These are phyloP conservation scores for Penicillium verrucosum DNA, from an alignment of 2,329 filamentous ascomycete genomes.

Conservation along the genomic window DNA sequence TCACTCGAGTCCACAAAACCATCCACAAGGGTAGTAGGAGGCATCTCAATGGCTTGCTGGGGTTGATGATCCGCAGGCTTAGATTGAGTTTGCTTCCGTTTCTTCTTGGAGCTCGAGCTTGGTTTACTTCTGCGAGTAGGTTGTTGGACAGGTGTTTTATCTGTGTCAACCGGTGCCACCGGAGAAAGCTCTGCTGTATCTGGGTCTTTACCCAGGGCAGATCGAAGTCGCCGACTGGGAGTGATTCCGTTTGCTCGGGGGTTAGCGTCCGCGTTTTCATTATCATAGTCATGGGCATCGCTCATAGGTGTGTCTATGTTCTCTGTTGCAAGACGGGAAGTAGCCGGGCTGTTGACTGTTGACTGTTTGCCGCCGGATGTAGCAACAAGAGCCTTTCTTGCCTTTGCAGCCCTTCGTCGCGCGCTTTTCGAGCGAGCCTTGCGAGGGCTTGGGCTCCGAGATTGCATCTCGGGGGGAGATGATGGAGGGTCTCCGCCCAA, in stretches of 20 bases:
- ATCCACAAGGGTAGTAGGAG: neutral
- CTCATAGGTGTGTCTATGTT: constrained; percentile 3
- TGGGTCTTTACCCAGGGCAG: constrained; percentile 19
- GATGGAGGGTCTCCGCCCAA: constrained; percentile 31
- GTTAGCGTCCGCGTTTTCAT: constrained; percentile 7
- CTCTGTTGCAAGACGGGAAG: neutral
- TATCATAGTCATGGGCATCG: constrained; percentile 8
- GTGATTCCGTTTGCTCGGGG: constrained; percentile 13
- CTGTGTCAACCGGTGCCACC: neutral
- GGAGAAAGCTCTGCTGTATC: neutral
- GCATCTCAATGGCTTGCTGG: neutral
- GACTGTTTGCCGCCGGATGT: constrained; percentile 2
- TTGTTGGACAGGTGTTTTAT: constrained; percentile 1
- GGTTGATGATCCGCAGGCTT: neutral
- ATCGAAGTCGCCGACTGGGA: constrained; percentile 25
- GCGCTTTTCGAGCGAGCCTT: constrained; percentile 12
- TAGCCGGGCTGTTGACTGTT: constrained; percentile 8
- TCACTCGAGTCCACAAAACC: constrained; percentile 31
- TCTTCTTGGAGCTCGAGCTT: constrained; percentile 15
- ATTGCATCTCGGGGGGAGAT: constrained; percentile 34
- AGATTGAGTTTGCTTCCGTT: constrained; percentile 1
- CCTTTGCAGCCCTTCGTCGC: constrained; percentile 14
- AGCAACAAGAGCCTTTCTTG: constrained; percentile 11
- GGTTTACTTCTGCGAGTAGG: constrained; percentile 8
- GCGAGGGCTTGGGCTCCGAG: constrained; percentile 22